phyloP scores from a whole-genome alignment of 352 stramenopile genomes.

The Phytophthora aleatoria region DNA sequence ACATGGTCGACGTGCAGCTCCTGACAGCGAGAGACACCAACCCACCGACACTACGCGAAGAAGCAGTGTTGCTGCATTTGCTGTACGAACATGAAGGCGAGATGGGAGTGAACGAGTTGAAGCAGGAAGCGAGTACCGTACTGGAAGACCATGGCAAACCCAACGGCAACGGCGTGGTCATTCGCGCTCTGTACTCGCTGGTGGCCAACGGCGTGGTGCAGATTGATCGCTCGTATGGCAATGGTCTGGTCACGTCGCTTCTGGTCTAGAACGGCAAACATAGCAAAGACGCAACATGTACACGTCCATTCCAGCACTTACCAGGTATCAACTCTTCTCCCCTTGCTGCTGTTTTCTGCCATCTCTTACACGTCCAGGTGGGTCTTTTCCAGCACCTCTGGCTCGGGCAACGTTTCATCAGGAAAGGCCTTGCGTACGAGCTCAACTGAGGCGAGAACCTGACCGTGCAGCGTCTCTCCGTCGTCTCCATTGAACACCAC shows the following conservation, averaged over 20 bases:
- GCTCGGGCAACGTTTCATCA: conserved; percentile 55
- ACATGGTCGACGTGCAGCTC: conserved; percentile 72
- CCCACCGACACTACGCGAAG: conserved; percentile 50
- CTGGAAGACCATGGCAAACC: conserved; percentile 50
- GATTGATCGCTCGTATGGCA: conserved; percentile 68
- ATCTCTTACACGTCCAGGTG: conserved; percentile 24
- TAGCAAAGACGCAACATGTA: not conserved
- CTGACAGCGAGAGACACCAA: conserved; percentile 52
- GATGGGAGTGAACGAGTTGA: conserved; percentile 69
- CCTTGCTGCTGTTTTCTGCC: not conserved
- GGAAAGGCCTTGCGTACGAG: conserved; percentile 65
- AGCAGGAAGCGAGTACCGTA: conserved; percentile 49
- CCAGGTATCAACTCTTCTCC: not conserved
- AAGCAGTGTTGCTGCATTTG: conserved; percentile 67
- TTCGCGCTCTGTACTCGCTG: conserved; percentile 69
- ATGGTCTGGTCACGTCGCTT: conserved; percentile 67
- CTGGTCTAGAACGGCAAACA: conserved; percentile 43
- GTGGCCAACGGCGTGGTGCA: conserved; percentile 74
- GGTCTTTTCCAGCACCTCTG: conserved; percentile 33
- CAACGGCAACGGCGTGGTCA: conserved; percentile 47
- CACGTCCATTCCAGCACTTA: not conserved
- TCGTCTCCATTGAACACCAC: conserved; percentile 61
- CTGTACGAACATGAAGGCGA: conserved; percentile 65
- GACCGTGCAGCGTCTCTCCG: conserved; percentile 44
- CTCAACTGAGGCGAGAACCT: conserved; percentile 63